These are phyloP conservation scores for Pseudogymnoascus sp. DNA, from an alignment of 2,329 filamentous ascomycete genomes.

Conservation along the genomic window DNA sequence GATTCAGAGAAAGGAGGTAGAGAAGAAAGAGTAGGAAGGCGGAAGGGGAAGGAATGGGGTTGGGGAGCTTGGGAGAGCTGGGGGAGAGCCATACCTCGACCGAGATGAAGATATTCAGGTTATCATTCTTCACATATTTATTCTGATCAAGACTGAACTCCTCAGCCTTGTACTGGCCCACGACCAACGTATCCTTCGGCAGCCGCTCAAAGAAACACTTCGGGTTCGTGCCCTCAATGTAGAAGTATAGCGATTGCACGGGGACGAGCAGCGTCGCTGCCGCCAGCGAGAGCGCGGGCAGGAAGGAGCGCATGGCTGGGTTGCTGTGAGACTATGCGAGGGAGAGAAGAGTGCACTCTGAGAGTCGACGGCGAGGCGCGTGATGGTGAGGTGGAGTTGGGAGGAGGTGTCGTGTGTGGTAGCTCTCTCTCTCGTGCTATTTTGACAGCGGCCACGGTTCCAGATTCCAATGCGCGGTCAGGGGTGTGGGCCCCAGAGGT, in stretches of 20 bases:
- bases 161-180: conserved; percentile 82
- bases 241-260: conserved; percentile 87
- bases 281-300: conserved; percentile 58
- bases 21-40: neutral
- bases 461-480: conserved; percentile 8
- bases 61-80: neutral
- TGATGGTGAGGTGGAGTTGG: neutral
- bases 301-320: conserved; percentile 46
- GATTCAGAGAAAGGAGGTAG: neutral
- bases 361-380: neutral
- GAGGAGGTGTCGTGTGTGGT: conserved; percentile 2
- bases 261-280: conserved; percentile 40
- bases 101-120: conserved; percentile 77
- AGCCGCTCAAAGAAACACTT: conserved; percentile 99
- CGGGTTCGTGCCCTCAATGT: conserved; percentile 72
- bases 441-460: conserved; percentile 8
- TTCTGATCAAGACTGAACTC: conserved; percentile 67
- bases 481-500: neutral
- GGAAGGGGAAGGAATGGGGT: neutral
- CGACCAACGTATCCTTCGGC: conserved; percentile 92
- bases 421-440: neutral
- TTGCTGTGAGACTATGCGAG: neutral
- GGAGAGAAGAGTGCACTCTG: too few species aligned
- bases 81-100: conserved; percentile 56
- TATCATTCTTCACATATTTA: conserved; percentile 62